Conservation (phyloP, 2,329 filamentous ascomycete species). For the Clonostachys sp. region DNA sequence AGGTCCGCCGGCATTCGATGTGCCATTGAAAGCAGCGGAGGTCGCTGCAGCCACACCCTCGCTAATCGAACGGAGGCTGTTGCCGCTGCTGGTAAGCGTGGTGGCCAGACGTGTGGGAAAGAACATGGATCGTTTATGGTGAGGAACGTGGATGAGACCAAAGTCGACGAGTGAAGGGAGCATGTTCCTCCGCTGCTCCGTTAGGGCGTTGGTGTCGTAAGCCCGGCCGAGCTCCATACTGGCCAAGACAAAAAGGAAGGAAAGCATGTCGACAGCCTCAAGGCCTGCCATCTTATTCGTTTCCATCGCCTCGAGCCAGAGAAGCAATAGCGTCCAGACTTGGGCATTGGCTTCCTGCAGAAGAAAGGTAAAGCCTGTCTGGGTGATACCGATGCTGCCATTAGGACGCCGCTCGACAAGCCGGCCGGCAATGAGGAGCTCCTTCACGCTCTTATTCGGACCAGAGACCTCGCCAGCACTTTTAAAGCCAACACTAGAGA, state of each 20-base stretch:
- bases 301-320: constrained; percentile 85
- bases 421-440: constrained; percentile 73
- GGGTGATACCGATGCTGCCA: constrained; percentile 75
- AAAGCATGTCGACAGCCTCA: constrained; percentile 89
- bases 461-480: constrained; percentile 39
- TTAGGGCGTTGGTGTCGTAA: constrained; percentile 82
- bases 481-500: constrained; percentile 64
- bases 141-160: constrained; percentile 77
- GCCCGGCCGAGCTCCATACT: constrained; percentile 87
- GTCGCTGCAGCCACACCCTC: constrained; percentile 66
- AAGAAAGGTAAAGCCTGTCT: constrained; percentile 90
- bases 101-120: constrained; percentile 94
- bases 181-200: constrained; percentile 79
- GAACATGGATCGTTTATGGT: constrained; percentile 55
- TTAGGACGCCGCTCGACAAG: constrained; percentile 66
- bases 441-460: constrained; percentile 76
- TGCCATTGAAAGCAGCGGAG: constrained; percentile 29
- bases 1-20: constrained; percentile 2
- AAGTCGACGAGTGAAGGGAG: constrained; percentile 89
- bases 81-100: constrained; percentile 74
- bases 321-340: constrained; percentile 90
- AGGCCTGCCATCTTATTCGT: constrained; percentile 54
- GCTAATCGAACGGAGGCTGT: constrained; percentile 63
- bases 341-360: constrained; percentile 94
- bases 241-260: constrained; percentile 92